Conservation (phyloP, 129 eudicot species). For the Flaveria bidentis region DNA sequence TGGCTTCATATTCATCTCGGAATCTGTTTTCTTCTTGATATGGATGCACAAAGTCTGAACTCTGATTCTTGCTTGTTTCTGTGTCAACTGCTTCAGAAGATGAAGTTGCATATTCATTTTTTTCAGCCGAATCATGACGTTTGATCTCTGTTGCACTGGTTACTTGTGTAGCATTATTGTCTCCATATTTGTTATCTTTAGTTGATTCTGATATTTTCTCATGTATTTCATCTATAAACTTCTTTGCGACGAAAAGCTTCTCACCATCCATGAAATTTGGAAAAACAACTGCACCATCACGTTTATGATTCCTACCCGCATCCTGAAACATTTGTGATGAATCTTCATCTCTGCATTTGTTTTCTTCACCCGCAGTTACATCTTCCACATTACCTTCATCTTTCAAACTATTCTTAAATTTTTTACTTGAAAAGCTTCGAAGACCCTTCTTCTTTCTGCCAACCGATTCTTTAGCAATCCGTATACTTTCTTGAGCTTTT, state of each 20-base stretch:
- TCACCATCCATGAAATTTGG: slow-evolving; percentile 30
- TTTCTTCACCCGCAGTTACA: neutral
- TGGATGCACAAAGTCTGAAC: slow-evolving; percentile 28
- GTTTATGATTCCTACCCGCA: neutral
- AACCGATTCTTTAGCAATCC: slow-evolving; percentile 77
- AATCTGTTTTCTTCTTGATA: slow-evolving; percentile 6
- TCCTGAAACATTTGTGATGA: slow-evolving; percentile 21
- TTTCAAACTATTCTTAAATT: slow-evolving; percentile 35
- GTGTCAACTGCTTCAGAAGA: slow-evolving; percentile 30
- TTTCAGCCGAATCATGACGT: slow-evolving; percentile 32
- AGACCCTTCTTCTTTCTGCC: slow-evolving; percentile 65
- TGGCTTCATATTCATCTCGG: slow-evolving; percentile 27
- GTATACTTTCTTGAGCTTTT: slow-evolving; percentile 91
- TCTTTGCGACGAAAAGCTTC: slow-evolving; percentile 32
- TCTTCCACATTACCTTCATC: slow-evolving; percentile 25
- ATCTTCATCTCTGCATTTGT: neutral
- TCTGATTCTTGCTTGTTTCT: slow-evolving; percentile 36
- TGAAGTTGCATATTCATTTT: slow-evolving; percentile 37
- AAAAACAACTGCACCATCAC: neutral
- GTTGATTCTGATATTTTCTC: slow-evolving; percentile 35
- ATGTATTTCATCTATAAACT: slow-evolving; percentile 36
- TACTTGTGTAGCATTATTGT: slow-evolving; percentile 8
- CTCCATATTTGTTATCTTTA: slow-evolving; percentile 36
- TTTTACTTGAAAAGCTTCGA: slow-evolving; percentile 46
- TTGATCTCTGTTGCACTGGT: slow-evolving; percentile 16